These are phyloP conservation scores for Ceratobasidium sp. DNA, from an alignment of 1,284 basidiomycete species.

Conservation along the genomic window DNA sequence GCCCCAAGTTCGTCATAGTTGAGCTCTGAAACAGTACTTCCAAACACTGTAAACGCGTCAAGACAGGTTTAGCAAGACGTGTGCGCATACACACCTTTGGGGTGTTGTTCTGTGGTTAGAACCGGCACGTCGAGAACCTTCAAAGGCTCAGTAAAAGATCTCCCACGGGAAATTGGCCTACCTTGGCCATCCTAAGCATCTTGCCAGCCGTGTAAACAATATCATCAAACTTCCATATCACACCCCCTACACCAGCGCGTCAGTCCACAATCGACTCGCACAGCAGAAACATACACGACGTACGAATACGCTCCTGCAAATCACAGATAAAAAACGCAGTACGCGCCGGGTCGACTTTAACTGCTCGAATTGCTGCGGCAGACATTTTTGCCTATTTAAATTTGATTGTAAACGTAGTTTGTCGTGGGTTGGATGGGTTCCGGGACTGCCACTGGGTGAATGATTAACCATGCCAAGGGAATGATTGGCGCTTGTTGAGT, in stretches of 20 bases:
- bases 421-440: not conserved
- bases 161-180: not conserved
- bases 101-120: conserved; percentile 47
- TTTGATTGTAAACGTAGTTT: not conserved
- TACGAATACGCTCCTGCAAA: conserved; percentile 48
- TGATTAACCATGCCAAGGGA: conserved; percentile 1
- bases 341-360: conserved; percentile 38
- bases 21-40: conserved; percentile 47
- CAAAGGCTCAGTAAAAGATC: not conserved
- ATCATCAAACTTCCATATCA: conserved; percentile 44
- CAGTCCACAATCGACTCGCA: not conserved
- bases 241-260: conserved; percentile 40
- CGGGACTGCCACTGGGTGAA: not conserved
- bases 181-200: conserved; percentile 47
- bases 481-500: conserved; percentile 20
- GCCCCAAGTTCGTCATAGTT: conserved; percentile 28
- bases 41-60: conserved; percentile 42
- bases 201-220: conserved; percentile 45
- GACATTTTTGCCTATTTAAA: conserved; percentile 1
- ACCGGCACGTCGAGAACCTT: conserved; percentile 47
- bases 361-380: conserved; percentile 8
- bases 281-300: conserved; percentile 41
- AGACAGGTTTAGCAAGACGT: not conserved
- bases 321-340: conserved; percentile 48
- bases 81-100: conserved; percentile 41